These are phyloP conservation scores for Erodium trifolium DNA, from an alignment of 441 rosid species.

Conservation along the genomic window DNA sequence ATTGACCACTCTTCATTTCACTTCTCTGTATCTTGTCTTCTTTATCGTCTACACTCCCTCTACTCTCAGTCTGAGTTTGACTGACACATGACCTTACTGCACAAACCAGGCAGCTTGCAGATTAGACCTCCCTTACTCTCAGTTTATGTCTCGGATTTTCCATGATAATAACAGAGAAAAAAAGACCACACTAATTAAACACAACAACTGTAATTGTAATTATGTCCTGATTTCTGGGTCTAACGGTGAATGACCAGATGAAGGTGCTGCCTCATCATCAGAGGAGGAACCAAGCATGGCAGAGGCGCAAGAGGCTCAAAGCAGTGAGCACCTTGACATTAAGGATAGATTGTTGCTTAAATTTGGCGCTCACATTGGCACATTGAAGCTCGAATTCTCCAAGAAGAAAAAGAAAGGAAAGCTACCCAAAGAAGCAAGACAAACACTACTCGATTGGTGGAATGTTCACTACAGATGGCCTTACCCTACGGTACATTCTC, in stretches of 20 bases:
- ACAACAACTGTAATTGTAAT: no score
- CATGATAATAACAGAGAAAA: background rate
- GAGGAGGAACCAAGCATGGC: slow-evolving; percentile 55
- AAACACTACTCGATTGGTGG: slow-evolving; percentile 58
- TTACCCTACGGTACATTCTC: slow-evolving; percentile 49
- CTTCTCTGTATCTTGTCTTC: slow-evolving; percentile 18
- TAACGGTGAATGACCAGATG: slow-evolving; percentile 34
- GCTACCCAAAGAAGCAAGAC: slow-evolving; percentile 61
- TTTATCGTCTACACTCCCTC: slow-evolving; percentile 1
- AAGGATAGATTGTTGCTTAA: slow-evolving; percentile 59
- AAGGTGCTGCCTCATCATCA: slow-evolving; percentile 45
- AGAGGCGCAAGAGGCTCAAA: slow-evolving; percentile 35
- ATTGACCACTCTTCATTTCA: background rate
- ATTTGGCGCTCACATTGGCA: slow-evolving; percentile 61
- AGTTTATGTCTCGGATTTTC: background rate
- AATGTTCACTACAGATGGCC: slow-evolving; percentile 57
- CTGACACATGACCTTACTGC: background rate
- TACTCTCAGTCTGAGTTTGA: background rate
- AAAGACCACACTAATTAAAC: background rate
- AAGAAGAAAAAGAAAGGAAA: slow-evolving; percentile 73
- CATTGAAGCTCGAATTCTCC: slow-evolving; percentile 50
- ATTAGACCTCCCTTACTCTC: background rate
- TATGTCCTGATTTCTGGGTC: background rate
- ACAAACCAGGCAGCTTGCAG: background rate
- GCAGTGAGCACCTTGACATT: slow-evolving; percentile 49